Base-by-base conservation (phyloP, 148 eudicot genomes). In the Rhododendron simsii region DNA sequence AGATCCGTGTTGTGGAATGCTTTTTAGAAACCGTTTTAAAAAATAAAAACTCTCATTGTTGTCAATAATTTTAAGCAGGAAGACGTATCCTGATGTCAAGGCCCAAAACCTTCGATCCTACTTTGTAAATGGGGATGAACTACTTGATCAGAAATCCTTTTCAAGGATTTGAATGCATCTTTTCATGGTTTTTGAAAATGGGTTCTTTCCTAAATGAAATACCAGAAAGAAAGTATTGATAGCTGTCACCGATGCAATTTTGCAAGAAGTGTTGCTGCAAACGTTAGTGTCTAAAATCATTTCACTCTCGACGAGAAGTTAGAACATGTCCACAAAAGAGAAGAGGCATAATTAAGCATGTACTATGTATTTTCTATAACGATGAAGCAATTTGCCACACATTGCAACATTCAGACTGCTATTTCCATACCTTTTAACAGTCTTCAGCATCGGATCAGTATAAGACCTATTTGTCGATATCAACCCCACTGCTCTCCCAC, bases 401-500 rank as follows among this genome's bases (percentile, higher is more conserved):
- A 21, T 51, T 51, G 57, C 57, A 51, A 51, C 15, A 53, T 3
- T 53, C 57, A 53, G 57, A 53, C 57, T 14, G 57, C 57, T 67
- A 61, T 48, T 82, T 84, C 59, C 61, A 14, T 61, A 26, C 15
- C 57, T 48, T 41, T 41, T 47, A 73, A 83, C 93, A 96, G 99
- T 87, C 91, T 33, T 90, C 90, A 57, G 89, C 88, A 82, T 89
- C 94, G 50, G 95, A 95, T 88, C 91, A 92, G 55, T 78, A 86
- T 16, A 85, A 84, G 23, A 85, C 91, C 73, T 89, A 95, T 87
- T 73, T 97, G 84, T 97, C 99, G n/a, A 90, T 95, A 87, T 93
- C 98, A 55, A 93, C 95, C 12, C 99, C 98, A 20, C 90, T 94
- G 78, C 90, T 94, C 63, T 84, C 91, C 63, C 92, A 87, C 57